phyloP scores from a whole-genome alignment of 805 yeast species.

The Kazachstania africana region DNA sequence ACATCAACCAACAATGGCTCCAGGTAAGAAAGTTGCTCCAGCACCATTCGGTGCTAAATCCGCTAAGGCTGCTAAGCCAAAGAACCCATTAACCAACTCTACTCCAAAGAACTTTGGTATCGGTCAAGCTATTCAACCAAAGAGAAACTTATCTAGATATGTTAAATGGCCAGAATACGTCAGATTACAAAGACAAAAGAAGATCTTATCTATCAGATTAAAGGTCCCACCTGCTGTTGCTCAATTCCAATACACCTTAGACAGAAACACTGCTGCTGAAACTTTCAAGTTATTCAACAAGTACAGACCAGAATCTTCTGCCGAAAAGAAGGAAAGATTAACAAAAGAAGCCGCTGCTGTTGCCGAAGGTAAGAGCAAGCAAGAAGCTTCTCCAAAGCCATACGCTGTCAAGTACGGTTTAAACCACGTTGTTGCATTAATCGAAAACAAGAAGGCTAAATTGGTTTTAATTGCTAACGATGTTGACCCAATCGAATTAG shows the following conservation, averaged over 20 bases:
- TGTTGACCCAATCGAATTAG: slow-evolving; percentile 98
- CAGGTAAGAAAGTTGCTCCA: slow-evolving; percentile 88
- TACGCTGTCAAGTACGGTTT: slow-evolving; percentile 95
- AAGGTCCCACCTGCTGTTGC: slow-evolving; percentile 98
- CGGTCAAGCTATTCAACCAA: slow-evolving; percentile 73
- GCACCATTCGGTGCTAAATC: slow-evolving; percentile 84
- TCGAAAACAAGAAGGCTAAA: slow-evolving; percentile 98
- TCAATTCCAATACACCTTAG: slow-evolving; percentile 91
- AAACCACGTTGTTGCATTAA: slow-evolving; percentile 94
- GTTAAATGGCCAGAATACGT: slow-evolving; percentile 99
- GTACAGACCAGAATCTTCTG: slow-evolving; percentile 96
- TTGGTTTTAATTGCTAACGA: slow-evolving; percentile 96
- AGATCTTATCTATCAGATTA: slow-evolving; percentile 87
- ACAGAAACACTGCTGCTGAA: slow-evolving; percentile 97
- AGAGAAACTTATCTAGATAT: slow-evolving; percentile 90
- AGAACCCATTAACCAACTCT: slow-evolving; percentile 83
- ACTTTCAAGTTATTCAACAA: slow-evolving; percentile 95
- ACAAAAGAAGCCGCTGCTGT: slow-evolving; percentile 98
- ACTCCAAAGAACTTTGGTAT: slow-evolving; percentile 91
- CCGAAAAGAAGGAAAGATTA: slow-evolving; percentile 98
- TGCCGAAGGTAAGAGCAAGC: slow-evolving; percentile 95
- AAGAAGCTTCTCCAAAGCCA: slow-evolving; percentile 95
- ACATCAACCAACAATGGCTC: slow-evolving; percentile 62
- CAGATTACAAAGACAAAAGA: slow-evolving; percentile 94
- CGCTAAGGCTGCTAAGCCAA: slow-evolving; percentile 43